Evolutionary conservation across 108 stramenopile species (phyloP).

Genomic region (Aurantiochytrium sp.): DNA sequence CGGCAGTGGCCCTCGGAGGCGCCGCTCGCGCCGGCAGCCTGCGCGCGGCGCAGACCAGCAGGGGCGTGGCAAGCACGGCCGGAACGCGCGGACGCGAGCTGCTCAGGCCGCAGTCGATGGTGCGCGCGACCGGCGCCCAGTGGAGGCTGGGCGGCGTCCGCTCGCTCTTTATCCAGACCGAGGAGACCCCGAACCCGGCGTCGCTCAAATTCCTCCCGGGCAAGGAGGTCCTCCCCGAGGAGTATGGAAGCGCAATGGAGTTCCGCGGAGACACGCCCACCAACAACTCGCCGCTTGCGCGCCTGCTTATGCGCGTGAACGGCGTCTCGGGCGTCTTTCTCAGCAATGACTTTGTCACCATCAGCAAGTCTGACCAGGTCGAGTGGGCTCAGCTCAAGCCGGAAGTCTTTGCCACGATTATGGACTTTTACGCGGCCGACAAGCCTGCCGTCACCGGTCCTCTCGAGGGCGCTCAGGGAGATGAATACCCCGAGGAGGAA

Average conservation of each 20-base stretch:
- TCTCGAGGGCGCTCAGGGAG: slow-evolving; percentile 55
- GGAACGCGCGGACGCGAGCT: not conserved
- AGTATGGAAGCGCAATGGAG: slow-evolving; percentile 56
- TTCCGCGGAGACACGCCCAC: slow-evolving; percentile 29
- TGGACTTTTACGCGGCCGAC: slow-evolving; percentile 79
- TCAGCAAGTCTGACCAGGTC: slow-evolving; percentile 78
- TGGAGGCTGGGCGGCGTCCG: not conserved
- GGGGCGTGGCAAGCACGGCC: too few species aligned
- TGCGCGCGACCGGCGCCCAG: not conserved
- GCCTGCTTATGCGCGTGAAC: slow-evolving; percentile 65
- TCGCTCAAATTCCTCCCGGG: slow-evolving; percentile 89
- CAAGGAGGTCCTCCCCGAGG: slow-evolving; percentile 55
- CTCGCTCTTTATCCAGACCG: slow-evolving; percentile 85
- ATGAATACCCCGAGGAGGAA: slow-evolving; percentile 84
- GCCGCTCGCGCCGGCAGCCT: too few species aligned
- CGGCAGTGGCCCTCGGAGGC: too few species aligned
- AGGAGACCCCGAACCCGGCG: slow-evolving; percentile 91
- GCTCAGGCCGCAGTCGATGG: not conserved
- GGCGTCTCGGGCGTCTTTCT: slow-evolving; percentile 88
- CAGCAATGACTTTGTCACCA: slow-evolving; percentile 83
- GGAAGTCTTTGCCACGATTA: slow-evolving; percentile 71
- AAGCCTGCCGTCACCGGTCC: slow-evolving; percentile 49
- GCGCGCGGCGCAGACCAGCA: too few species aligned
- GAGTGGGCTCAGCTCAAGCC: slow-evolving; percentile 77
- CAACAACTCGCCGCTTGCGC: slow-evolving; percentile 69